Base-by-base conservation (phyloP, 345 rosid genomes). In the Aurinia saxatilis region DNA sequence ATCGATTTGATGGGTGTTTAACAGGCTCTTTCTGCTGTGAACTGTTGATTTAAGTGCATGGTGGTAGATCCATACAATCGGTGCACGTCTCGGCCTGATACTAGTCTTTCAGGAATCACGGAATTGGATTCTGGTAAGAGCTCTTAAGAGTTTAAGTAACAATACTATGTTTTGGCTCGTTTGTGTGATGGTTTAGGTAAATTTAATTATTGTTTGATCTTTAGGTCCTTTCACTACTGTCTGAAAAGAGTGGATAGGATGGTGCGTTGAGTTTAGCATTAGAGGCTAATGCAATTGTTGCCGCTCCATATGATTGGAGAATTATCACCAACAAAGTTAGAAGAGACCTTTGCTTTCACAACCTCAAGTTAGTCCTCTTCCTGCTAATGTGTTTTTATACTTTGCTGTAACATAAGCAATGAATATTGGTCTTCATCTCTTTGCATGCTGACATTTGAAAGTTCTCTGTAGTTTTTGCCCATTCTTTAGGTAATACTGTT, bases 231-330 rank as follows among this genome's bases (percentile, higher is more conserved):
- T 93, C 44, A 90, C 97, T 42, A 85, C 99, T 0, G 91, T 93
- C 48, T 93, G 99, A 96, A 93, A 93, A 79, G 96, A 93, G 46
- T 93, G 99, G 97, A 76, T 93, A 60, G 87, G 82, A 74, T 93
- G 99, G 99, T 93, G 99, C 77, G 80, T 93, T 66, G 90, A 90
- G 79, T 90, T 93, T 61, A 97, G 99, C 19, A 78, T 93, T n/a
- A 15, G 97, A 90, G 75, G 87, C 99, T 36, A 87, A 93, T 79
- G 90, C 95, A 27, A 85, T 93, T 33, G 79, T 93, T 57, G 97
- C 99, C 66, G 99, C 74, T 65, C 99, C 99, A 4, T 93, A 87
- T 63, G 99, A 93, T 70, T 93, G 97, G 97, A 90, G 99, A n/a
- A 76, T 73, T 93, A 76, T 66, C 97, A 29, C 99, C 99, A 11